These are phyloP conservation scores for Aspergillus floridensis DNA, from an alignment of 2,329 filamentous ascomycete genomes.

Conservation along the genomic window DNA sequence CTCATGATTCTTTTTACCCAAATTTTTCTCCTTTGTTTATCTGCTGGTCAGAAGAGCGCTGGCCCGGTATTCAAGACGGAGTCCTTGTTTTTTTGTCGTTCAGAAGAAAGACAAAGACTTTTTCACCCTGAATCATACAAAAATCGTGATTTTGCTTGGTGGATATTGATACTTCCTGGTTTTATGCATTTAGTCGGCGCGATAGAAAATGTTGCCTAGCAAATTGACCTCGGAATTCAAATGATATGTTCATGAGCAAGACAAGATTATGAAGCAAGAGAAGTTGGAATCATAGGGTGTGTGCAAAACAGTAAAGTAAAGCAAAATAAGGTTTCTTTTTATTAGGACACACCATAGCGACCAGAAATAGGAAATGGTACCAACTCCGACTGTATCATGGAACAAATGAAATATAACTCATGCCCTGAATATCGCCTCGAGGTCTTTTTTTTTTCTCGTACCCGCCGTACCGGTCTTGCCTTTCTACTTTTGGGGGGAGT, in stretches of 20 bases:
- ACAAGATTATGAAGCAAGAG: constrained; percentile 1
- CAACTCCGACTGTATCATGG: constrained; percentile 41
- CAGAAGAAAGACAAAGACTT: not conserved
- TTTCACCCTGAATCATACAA: not conserved
- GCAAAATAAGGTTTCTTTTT: constrained; percentile 32
- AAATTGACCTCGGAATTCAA: not conserved
- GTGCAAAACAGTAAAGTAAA: constrained; percentile 11
- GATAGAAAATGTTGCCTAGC: constrained; percentile 3
- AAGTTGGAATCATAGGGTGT: not conserved
- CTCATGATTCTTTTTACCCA: constrained; percentile 11
- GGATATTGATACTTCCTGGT: not conserved
- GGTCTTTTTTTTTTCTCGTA: constrained; percentile 27
- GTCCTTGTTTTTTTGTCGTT: constrained; percentile 6
- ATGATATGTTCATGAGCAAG: constrained; percentile 3
- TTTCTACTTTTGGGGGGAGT: constrained; percentile 17
- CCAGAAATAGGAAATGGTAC: constrained; percentile 32
- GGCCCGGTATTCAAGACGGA: constrained; percentile 29
- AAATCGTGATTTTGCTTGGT: not conserved
- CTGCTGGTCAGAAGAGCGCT: constrained; percentile 35
- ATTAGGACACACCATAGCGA: constrained; percentile 33
- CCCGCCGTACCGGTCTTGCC: constrained; percentile 24
- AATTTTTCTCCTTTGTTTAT: constrained; percentile 12
- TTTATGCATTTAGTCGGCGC: not conserved
- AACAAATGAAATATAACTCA: constrained; percentile 38
- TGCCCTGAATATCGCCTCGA: constrained; percentile 30